These are phyloP conservation scores for Clarireedia hainanense DNA, from an alignment of 2,329 filamentous ascomycete genomes.

Conservation along the genomic window DNA sequence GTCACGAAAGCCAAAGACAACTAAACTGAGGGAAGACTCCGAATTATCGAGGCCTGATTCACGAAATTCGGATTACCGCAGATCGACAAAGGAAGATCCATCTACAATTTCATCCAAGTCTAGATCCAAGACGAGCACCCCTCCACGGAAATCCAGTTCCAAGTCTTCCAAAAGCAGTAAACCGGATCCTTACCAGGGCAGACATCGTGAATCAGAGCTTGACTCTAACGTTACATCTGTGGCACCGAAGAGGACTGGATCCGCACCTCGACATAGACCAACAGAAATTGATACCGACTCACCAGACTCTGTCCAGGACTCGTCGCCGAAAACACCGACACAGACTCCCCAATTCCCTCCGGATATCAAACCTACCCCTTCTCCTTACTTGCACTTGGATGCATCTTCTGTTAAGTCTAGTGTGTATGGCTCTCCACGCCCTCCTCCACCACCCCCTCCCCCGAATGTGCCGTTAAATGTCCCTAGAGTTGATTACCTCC, in stretches of 20 bases:
- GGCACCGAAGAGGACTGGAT: constrained; percentile 36
- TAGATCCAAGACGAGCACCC: constrained; percentile 49
- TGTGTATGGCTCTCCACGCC: constrained; percentile 30
- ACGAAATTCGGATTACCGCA: constrained; percentile 24
- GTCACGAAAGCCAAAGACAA: constrained; percentile 28
- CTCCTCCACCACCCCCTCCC: constrained; percentile 68
- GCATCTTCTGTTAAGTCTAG: constrained; percentile 20
- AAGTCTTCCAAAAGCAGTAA: constrained; percentile 15
- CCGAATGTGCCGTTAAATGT: constrained; percentile 51
- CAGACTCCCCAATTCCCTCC: constrained; percentile 42
- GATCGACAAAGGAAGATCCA: constrained; percentile 34
- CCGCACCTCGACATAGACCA: constrained; percentile 12
- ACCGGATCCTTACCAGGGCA: constrained; percentile 27
- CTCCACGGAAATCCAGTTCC: constrained; percentile 32
- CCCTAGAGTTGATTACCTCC: constrained; percentile 83
- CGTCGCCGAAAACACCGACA: constrained; percentile 55
- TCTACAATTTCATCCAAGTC: constrained; percentile 49
- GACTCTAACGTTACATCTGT: constrained; percentile 34
- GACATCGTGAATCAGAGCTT: constrained; percentile 26
- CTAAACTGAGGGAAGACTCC: constrained; percentile 26
- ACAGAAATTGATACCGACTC: constrained; percentile 27
- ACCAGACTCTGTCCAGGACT: constrained; percentile 41
- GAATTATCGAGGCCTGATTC: constrained; percentile 35
- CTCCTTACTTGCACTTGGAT: constrained; percentile 32
- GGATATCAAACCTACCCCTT: constrained; percentile 25